Percentiles rank a stretch among this genome's conserved stretches.
These are phyloP conservation scores for Scedosporium boydii DNA, from an alignment of 2,329 filamentous ascomycete species.

Conservation along the genomic window DNA sequence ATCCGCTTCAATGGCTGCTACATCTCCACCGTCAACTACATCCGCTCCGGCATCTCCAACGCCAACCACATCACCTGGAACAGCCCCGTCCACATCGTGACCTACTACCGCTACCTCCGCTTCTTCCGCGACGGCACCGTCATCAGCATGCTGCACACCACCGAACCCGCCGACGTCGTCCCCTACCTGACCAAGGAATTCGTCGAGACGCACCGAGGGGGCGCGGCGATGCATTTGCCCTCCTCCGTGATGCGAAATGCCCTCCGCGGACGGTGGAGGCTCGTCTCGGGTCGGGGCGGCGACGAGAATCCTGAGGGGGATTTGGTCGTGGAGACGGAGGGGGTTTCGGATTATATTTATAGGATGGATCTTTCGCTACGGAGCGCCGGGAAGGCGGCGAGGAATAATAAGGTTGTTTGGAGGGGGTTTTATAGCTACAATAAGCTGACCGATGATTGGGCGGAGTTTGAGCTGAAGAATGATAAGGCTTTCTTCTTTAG, in stretches of 20 bases:
- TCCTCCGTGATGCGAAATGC: conserved; percentile 57
- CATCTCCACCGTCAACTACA: conserved; percentile 94
- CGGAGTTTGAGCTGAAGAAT: conserved; percentile 60
- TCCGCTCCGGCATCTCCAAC: conserved; percentile 67
- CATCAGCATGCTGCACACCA: conserved; percentile 71
- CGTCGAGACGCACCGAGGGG: conserved; percentile 35
- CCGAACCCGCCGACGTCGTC: conserved; percentile 79
- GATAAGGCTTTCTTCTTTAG: conserved; percentile 60
- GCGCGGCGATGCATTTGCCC: conserved; percentile 19
- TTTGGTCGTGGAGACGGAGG: conserved; percentile 78
- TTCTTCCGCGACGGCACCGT: conserved; percentile 86
- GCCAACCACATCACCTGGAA: conserved; percentile 65
- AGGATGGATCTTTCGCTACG: conserved; percentile 68
- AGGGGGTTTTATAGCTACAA: conserved; percentile 89
- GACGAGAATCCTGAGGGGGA: conserved; percentile 47
- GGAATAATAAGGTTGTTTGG: conserved; percentile 85
- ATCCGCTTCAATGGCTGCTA: conserved; percentile 94
- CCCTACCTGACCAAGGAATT: conserved; percentile 69
- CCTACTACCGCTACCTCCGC: conserved; percentile 93
- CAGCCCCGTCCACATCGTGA: conserved; percentile 86
- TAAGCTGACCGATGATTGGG: conserved; percentile 81
- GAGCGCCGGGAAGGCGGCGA: conserved; percentile 49
- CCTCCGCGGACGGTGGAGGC: conserved; percentile 45
- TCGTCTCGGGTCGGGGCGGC: conserved; percentile 25
- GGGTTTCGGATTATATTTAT: conserved; percentile 72